phyloP scores from a whole-genome alignment of 257 asterid genomes.

The Ehretia macrophylla region DNA sequence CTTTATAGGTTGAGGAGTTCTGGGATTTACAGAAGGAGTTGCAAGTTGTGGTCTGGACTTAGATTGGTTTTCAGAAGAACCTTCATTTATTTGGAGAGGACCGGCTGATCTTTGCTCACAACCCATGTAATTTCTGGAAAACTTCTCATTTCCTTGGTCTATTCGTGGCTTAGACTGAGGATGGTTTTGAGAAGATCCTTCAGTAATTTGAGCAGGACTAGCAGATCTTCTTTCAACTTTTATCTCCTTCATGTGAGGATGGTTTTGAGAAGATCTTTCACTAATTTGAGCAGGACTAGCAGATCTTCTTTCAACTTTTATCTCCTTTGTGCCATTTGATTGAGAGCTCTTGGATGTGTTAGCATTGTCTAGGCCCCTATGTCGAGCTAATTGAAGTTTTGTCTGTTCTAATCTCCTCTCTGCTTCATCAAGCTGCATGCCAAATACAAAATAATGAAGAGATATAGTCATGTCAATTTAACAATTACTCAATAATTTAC shows the following conservation, averaged over 20 bases:
- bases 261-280: constrained; percentile 18
- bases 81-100: constrained; percentile 11
- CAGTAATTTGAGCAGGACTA: constrained; percentile 20
- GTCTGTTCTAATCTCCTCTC: constrained; percentile 32
- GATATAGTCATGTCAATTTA: not conserved
- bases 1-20: constrained; percentile 25
- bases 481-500: not conserved
- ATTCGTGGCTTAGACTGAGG: constrained; percentile 17
- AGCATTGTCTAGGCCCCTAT: constrained; percentile 21
- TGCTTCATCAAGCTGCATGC: constrained; percentile 36
- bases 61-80: constrained; percentile 19
- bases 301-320: constrained; percentile 24
- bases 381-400: constrained; percentile 32
- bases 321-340: constrained; percentile 14
- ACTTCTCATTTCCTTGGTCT: constrained; percentile 13
- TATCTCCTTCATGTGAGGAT: constrained; percentile 12
- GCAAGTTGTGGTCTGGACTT: constrained; percentile 28
- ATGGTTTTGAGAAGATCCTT: constrained; percentile 15
- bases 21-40: constrained; percentile 28
- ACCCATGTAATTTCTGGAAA: constrained; percentile 10
- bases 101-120: constrained; percentile 19
- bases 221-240: constrained; percentile 23
- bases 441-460: not conserved
- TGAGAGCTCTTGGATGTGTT: constrained; percentile 11
- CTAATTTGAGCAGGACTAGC: constrained; percentile 18